Evolutionary conservation across 192 early-diverging fungal species (phyloP), one percentile per base, ranked within the genome.

Genomic region (Coemansia sp.): DNA sequence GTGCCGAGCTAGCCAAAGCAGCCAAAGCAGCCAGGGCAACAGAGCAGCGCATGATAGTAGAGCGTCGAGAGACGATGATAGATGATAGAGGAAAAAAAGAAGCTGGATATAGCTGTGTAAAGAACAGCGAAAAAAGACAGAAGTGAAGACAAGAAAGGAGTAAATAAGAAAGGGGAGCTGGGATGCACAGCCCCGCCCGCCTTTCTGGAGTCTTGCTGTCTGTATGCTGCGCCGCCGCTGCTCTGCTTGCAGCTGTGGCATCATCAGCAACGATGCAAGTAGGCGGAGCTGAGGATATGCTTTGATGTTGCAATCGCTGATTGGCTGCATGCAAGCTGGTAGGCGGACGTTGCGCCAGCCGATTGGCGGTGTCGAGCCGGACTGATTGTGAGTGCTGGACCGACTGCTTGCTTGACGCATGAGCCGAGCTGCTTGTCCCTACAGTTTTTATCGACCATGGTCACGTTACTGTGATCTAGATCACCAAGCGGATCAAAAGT

Each of bases 21-120:
- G 73, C 76, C 44, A 84, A 47, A 22, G 76, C 73, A 20, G 73
- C 52, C 58, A 84, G 71, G 34, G 76, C 70, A 47, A 84, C 22
- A n/a, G 76, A 68, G 65, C 67, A 78, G 38, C 76, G 76, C 82
- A 84, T 84, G 29, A n/a, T 53, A 29, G n/a, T 5, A 10, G 45
- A 22, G 18, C 18, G 45, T 22, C 20, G 45, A 47, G 45, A 47
- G n/a, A 18, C 20, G 18, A 47, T 47, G n/a, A 47, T 20, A 32
- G 13, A 13, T 15, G 29, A 45, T 40, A 63, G 27, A 22, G 59
- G 34, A 50, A 52, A 24, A 24, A 1, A 40, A 60, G 52, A 63
- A 64, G 35, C 40, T 44, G 22, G 11, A 15, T 41, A 41, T 11
- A 41, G 39, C 39, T 41, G 34, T 35, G 34, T 35, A 35, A 35